Evolutionary conservation across 2,329 filamentous ascomycete genomes (phyloP).

Genomic region (Fusarium sp.): DNA sequence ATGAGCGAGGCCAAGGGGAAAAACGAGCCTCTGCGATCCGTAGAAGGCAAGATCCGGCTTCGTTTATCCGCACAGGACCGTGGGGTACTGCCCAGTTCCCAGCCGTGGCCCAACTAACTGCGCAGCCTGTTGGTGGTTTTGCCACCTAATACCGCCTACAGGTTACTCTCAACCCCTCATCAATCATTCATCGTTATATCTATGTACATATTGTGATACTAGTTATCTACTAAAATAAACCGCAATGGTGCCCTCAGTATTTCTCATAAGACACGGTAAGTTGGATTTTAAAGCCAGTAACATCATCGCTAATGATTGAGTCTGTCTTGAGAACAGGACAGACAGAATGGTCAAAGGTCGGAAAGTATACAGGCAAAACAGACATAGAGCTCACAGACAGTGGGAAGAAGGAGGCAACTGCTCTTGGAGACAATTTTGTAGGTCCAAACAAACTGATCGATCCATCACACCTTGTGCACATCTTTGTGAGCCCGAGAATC

Average conservation of each 20-base stretch:
- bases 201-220: no score
- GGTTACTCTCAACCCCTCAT: neutral
- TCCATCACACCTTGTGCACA: neutral
- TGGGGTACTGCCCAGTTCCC: neutral
- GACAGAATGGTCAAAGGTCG: neutral
- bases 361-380: neutral
- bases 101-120: neutral
- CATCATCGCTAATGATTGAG: neutral
- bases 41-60: neutral
- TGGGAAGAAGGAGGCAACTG: neutral
- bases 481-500: neutral
- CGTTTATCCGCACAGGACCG: no score
- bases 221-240: no score
- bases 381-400: neutral
- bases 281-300: fast-evolving
- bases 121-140: neutral
- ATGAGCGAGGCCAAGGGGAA: fast-evolving
- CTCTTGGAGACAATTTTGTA: neutral
- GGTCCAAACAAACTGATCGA: neutral
- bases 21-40: fast-evolving
- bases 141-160: neutral
- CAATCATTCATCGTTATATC: neutral
- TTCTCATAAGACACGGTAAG: neutral
- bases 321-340: neutral
- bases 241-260: neutral